These are phyloP conservation scores for Ophiocordyceps camponoti-rufipedis DNA, from an alignment of 2,329 filamentous ascomycete genomes.

Conservation along the genomic window DNA sequence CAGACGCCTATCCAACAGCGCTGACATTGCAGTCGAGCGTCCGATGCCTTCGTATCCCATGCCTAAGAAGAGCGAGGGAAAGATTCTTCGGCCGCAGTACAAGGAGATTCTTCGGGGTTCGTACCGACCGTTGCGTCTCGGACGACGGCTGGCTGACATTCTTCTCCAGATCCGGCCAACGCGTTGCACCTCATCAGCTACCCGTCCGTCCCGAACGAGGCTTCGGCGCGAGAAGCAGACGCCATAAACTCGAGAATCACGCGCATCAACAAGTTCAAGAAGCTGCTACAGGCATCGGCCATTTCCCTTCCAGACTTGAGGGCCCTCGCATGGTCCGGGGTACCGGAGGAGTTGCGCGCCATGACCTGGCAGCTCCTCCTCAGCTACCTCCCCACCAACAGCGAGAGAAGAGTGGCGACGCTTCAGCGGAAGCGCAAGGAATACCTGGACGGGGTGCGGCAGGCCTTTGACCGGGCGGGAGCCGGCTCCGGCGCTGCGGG, in stretches of 20 bases:
- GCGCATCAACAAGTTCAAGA: slow-evolving; percentile 97
- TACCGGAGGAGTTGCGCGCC: slow-evolving; percentile 85
- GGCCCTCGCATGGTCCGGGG: slow-evolving; percentile 78
- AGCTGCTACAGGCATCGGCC: slow-evolving; percentile 77
- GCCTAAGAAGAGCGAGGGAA: slow-evolving; percentile 77
- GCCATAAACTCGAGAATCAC: slow-evolving; percentile 74
- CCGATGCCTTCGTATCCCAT: slow-evolving; percentile 70
- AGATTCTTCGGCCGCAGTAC: slow-evolving; percentile 91
- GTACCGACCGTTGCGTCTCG: slow-evolving; percentile 1
- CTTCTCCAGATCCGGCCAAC: slow-evolving; percentile 58
- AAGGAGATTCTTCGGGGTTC: slow-evolving; percentile 75
- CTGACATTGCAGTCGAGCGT: slow-evolving; percentile 84
- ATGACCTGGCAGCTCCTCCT: slow-evolving; percentile 98
- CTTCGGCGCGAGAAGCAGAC: slow-evolving; percentile 68
- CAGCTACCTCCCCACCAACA: slow-evolving; percentile 92
- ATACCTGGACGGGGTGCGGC: slow-evolving; percentile 79
- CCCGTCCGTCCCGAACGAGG: slow-evolving; percentile 52
- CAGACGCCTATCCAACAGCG: slow-evolving; percentile 64
- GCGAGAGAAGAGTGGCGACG: slow-evolving; percentile 74
- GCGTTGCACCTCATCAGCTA: slow-evolving; percentile 89
- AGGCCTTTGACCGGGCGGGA: slow-evolving; percentile 50
- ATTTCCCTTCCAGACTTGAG: slow-evolving; percentile 74
- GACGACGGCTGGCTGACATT: background rate
- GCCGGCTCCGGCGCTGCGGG: slow-evolving; percentile 18
- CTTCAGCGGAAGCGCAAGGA: slow-evolving; percentile 91